Evolutionary conservation across 768 basidiomycete genomes (phyloP).

Genomic region (Leccinum rimulosum): DNA sequence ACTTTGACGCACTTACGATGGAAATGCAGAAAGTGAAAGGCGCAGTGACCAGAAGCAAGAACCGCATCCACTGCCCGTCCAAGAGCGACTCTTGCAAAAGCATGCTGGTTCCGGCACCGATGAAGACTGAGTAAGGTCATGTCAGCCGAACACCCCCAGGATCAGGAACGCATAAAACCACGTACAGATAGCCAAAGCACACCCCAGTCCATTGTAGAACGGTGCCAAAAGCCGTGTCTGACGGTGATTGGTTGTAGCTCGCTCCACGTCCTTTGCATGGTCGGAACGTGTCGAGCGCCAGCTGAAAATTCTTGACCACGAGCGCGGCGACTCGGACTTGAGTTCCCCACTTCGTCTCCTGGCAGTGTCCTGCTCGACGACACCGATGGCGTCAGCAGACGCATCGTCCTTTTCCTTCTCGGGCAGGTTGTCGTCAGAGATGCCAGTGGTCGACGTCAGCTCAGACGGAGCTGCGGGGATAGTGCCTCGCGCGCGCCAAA

Average conservation of each 20-base stretch:
- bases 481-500: constrained; percentile 57
- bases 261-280: constrained; percentile 49
- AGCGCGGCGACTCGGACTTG: not conserved
- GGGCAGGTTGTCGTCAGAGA: constrained; percentile 54
- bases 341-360: not conserved
- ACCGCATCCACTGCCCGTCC: constrained; percentile 61
- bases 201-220: constrained; percentile 67
- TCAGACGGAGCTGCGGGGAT: constrained; percentile 34
- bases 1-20: constrained; percentile 45
- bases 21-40: constrained; percentile 79
- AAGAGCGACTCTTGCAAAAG: constrained; percentile 66
- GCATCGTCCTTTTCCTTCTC: constrained; percentile 40
- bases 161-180: not conserved
- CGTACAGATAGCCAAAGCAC: constrained; percentile 65
- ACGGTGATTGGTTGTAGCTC: constrained; percentile 39
- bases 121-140: constrained; percentile 50
- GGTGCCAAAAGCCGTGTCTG: constrained; percentile 68
- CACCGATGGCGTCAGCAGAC: constrained; percentile 12
- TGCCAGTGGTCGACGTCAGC: constrained; percentile 44
- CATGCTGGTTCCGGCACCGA: constrained; percentile 56
- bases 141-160: constrained; percentile 1
- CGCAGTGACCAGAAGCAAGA: constrained; percentile 59
- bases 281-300: constrained; percentile 49
- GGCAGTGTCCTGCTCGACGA: constrained; percentile 3
- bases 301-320: constrained; percentile 29